phyloP scores from a whole-genome alignment of 2,329 filamentous ascomycete genomes.

The Diaporthe ampelina region DNA sequence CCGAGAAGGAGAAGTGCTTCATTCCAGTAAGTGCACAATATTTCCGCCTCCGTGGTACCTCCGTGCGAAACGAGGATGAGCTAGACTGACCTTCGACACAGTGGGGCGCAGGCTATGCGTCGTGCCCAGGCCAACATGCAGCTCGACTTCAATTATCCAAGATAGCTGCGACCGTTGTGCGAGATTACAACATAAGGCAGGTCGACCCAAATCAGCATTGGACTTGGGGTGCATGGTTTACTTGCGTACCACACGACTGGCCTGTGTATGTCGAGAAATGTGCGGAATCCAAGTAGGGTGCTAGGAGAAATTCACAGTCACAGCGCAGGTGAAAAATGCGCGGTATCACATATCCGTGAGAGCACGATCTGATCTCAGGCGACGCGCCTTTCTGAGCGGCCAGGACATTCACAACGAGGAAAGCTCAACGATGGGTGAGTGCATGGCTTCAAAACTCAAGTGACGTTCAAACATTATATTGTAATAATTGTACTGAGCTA shows the following conservation, averaged over 20 bases:
- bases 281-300: background rate
- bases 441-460: background rate
- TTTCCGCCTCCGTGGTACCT: background rate
- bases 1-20: constrained; percentile 44
- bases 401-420: background rate
- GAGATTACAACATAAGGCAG: constrained; percentile 43
- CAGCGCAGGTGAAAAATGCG: background rate
- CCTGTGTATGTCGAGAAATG: constrained; percentile 42
- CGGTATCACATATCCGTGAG: no score
- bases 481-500: background rate
- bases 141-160: constrained; percentile 43
- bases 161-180: constrained; percentile 42
- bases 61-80: no score
- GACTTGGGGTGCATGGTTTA: constrained; percentile 42
- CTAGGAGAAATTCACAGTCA: background rate
- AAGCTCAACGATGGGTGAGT: no score
- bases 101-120: constrained; percentile 42
- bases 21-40: constrained; percentile 42
- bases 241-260: constrained; percentile 41
- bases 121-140: constrained; percentile 43
- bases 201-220: constrained; percentile 41
- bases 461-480: background rate
- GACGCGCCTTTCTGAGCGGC: background rate
- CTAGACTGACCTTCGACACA: background rate
- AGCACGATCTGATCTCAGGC: background rate